Evolutionary conservation across 2,329 filamentous ascomycete genomes (phyloP).

Genomic region (Lecanicillium sp.): DNA sequence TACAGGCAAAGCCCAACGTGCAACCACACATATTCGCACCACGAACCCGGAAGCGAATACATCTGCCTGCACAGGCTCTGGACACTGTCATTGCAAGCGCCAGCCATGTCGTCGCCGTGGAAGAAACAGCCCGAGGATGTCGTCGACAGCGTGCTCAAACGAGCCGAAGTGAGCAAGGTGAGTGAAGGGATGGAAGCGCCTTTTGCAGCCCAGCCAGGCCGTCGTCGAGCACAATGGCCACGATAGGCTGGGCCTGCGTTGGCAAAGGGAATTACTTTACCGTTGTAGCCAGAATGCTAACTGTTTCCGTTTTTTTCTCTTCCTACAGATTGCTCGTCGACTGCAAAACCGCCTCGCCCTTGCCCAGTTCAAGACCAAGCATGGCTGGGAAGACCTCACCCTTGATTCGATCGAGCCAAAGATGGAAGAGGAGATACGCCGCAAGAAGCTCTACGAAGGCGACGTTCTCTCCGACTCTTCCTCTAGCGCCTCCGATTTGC

Average conservation of each 20-base stretch:
- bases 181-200: conserved; percentile 18
- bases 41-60: too few relatives aligned
- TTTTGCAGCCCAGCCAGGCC: conserved; percentile 1
- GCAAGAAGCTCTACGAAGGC: conserved; percentile 60
- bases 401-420: conserved; percentile 81
- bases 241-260: background rate
- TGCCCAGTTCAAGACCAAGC: conserved; percentile 94
- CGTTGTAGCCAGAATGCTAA: background rate
- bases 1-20: too few relatives aligned
- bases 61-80: too few relatives aligned
- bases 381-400: conserved; percentile 87
- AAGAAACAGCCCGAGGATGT: conserved; percentile 58
- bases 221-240: conserved; percentile 4
- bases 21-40: too few relatives aligned
- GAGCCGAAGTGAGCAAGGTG: conserved; percentile 71
- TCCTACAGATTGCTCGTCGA: conserved; percentile 74
- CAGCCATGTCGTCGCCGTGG: conserved; percentile 51
- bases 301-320: conserved; percentile 12
- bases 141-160: conserved; percentile 61
- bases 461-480: conserved; percentile 83
- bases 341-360: conserved; percentile 90
- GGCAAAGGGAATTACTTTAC: conserved; percentile 1
- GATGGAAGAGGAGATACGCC: conserved; percentile 69
- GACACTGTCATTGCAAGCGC: conserved; percentile 12
- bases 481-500: conserved; percentile 71